These are phyloP conservation scores for Sporothrix sp. DNA, from an alignment of 2,329 filamentous ascomycete genomes.

Conservation along the genomic window DNA sequence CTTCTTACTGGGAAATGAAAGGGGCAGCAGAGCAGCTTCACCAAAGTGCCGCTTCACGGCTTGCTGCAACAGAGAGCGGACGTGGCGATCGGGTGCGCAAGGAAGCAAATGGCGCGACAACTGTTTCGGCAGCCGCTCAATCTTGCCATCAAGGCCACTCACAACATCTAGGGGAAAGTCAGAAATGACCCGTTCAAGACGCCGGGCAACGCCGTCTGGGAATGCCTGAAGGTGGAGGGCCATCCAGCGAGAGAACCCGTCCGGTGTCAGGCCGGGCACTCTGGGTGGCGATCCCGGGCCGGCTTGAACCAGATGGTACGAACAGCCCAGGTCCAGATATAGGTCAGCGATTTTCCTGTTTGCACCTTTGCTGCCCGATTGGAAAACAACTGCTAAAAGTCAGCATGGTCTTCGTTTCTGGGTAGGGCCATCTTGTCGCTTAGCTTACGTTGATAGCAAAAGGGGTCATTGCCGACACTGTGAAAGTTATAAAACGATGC, in stretches of 20 bases:
- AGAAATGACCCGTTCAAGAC: constrained; percentile 58
- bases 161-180: constrained; percentile 56
- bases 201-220: constrained; percentile 63
- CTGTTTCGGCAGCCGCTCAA: constrained; percentile 69
- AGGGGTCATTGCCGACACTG: constrained; percentile 52
- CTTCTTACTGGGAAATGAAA: not conserved
- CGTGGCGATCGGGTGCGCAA: constrained; percentile 41
- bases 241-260: constrained; percentile 64
- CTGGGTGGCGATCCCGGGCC: constrained; percentile 41
- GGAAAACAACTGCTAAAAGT: constrained; percentile 42
- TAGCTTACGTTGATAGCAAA: constrained; percentile 46
- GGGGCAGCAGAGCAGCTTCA: constrained; percentile 6
- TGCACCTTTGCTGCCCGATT: constrained; percentile 19
- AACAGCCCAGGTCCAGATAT: constrained; percentile 42
- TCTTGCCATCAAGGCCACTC: constrained; percentile 47
- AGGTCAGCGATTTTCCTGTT: constrained; percentile 30
- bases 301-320: constrained; percentile 57
- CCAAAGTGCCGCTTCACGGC: constrained; percentile 42
- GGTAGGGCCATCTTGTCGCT: too few species aligned
- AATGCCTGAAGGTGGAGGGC: constrained; percentile 63
- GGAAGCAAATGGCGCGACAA: constrained; percentile 67
- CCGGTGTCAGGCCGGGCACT: constrained; percentile 55
- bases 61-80: constrained; percentile 51
- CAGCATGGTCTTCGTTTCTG: too few species aligned
- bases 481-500: constrained; percentile 62